Conservation (phyloP, 2,329 filamentous ascomycete species). For the Xylaria arbuscula region DNA sequence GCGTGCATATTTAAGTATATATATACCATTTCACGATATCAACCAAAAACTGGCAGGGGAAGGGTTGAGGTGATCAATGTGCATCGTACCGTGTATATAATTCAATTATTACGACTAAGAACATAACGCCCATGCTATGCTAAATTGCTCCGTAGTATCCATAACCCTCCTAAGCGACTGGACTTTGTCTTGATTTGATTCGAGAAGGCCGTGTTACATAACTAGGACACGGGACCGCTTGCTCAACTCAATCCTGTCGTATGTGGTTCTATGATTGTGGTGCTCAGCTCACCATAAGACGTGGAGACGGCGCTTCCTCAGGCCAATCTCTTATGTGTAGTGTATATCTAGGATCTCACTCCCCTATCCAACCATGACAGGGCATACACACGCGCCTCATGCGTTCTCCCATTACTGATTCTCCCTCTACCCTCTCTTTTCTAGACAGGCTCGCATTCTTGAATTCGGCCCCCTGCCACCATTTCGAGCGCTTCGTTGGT, state of each 20-base stretch:
- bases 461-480: not conserved
- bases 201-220: not conserved
- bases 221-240: not conserved
- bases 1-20: constrained; percentile 26
- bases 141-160: constrained; percentile 27
- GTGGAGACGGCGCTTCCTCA: not conserved
- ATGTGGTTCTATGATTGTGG: not conserved
- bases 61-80: constrained; percentile 6
- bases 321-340: not conserved
- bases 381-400: not conserved
- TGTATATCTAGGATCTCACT: not conserved
- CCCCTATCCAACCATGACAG: not conserved
- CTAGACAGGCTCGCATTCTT: not conserved
- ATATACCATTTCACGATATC: constrained; percentile 24
- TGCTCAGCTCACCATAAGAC: not conserved
- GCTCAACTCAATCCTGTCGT: not conserved
- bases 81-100: constrained; percentile 27
- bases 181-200: not conserved
- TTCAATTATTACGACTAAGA: constrained; percentile 30
- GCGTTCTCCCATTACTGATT: no score
- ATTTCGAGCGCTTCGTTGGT: not conserved
- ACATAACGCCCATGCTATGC: constrained; percentile 53
- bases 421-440: not conserved
- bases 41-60: constrained; percentile 20
- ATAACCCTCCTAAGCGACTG: constrained; percentile 2